Base-by-base conservation (phyloP, 805 yeast genomes). In the Hanseniaspora valbyensis region DNA sequence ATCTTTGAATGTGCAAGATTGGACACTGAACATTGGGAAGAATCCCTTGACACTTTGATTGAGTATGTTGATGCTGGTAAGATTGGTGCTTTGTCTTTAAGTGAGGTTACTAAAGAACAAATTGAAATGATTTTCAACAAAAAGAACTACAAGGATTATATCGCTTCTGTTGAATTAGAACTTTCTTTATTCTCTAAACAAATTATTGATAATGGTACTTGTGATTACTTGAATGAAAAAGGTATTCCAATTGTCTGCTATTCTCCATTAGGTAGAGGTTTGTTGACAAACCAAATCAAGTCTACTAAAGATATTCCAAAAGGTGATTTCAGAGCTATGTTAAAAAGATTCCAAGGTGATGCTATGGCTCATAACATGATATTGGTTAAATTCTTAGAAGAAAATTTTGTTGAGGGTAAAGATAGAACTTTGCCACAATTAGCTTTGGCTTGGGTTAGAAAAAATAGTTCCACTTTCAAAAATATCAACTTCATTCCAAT, bases 241-340 rank as follows among this genome's bases (percentile, higher is more conserved):
- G 70, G 70, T 14, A 74, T 88, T 51, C 82, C 92, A 13, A 69
- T 85, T 28, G 69, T 85, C 52, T 84, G 88, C 24, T 88, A 88
- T 65, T 82, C 95, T 28, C 96, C 96, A 28, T 70, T 88, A 50
- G 81, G 88, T 9, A 73, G 84, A 58, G 96, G 95, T 1, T 68
- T 81, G 54, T 70, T 88, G 50, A 80, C 90, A 2, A 95, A 92
- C 52, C 54, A 59, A 30, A 65, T 79, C 49, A 76, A 65, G 24
- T 64, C 72, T 5, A 57, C 65, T 19, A 58, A 63, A 0, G 80
- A 76, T 50, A 59, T 82, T 33, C 75, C 79, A 13, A 68, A 68
- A 39, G 80, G 75, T 39, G 90, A 83, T 58, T 52, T 78, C 49
- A 70, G 86, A 56, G 54, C 53, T 14, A 52, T 49, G 24, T 58